Percentiles rank a stretch among this genome's conserved stretches.
Conservation (phyloP, 108 stramenopile species). For the Skeletonema marinoi region DNA sequence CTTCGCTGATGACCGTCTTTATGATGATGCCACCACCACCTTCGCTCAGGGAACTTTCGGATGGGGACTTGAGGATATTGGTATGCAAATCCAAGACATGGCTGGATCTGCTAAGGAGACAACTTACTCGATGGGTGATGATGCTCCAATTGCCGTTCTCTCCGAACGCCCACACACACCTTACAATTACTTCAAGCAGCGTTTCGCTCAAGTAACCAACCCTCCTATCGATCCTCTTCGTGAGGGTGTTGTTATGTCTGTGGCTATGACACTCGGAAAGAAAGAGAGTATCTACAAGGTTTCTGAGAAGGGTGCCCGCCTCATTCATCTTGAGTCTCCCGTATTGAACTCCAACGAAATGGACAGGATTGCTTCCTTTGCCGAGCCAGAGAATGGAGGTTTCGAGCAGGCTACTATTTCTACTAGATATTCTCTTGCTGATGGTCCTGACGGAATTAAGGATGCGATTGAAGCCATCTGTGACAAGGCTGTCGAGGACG, state of each 20-base stretch:
- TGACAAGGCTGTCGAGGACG: conserved; percentile 82
- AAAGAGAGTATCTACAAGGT: conserved; percentile 95
- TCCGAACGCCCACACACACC: conserved; percentile 87
- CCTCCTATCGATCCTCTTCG: conserved; percentile 98
- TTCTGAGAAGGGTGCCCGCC: conserved; percentile 77
- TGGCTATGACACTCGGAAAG: conserved; percentile 93
- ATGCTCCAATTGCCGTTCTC: conserved; percentile 93
- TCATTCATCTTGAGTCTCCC: conserved; percentile 85
- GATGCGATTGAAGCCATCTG: conserved; percentile 84
- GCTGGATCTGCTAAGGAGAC: conserved; percentile 94
- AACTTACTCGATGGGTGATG: conserved; percentile 98
- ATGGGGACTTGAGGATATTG: conserved; percentile 95
- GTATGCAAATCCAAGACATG: conserved; percentile 96
- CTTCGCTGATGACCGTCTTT: conserved; percentile 56
- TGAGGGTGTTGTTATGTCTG: conserved; percentile 96
- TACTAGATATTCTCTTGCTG: conserved; percentile 81
- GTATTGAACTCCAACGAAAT: conserved; percentile 78
- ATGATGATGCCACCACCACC: conserved; percentile 82
- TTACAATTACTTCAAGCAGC: conserved; percentile 99
- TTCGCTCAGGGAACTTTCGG: conserved; percentile 90
- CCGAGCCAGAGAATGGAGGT: conserved; percentile 72
- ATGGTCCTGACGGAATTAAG: conserved; percentile 85
- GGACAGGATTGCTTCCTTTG: conserved; percentile 61
- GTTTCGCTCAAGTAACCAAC: conserved; percentile 97
- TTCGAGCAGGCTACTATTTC: conserved; percentile 80